These are phyloP conservation scores for Fusarium subglutinans DNA, from an alignment of 2,329 filamentous ascomycete species.

Conservation along the genomic window DNA sequence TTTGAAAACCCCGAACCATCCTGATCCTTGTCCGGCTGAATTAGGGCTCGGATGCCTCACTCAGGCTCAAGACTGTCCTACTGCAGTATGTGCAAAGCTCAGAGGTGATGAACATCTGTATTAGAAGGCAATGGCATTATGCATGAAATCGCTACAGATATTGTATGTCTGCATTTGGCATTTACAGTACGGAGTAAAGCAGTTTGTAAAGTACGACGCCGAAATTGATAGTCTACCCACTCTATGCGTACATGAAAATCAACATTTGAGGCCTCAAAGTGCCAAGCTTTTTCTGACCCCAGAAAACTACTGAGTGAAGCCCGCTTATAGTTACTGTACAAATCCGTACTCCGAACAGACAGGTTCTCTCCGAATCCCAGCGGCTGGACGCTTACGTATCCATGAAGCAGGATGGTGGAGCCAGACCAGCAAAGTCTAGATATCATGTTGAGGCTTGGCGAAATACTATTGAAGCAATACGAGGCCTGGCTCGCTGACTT, in stretches of 20 bases:
- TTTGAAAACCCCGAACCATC: slow-evolving; percentile 12
- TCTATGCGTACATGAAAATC: neutral
- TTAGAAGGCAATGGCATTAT: neutral
- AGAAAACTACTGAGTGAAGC: slow-evolving; percentile 4
- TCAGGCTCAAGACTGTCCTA: neutral
- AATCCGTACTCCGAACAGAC: neutral
- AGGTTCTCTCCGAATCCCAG: neutral
- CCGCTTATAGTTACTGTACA: slow-evolving; percentile 12
- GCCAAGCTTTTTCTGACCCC: slow-evolving; percentile 21
- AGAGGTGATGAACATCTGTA: neutral
- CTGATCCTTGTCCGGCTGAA: slow-evolving; percentile 21
- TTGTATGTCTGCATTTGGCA: neutral
- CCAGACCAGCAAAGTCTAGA: slow-evolving; percentile 4
- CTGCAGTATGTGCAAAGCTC: neutral
- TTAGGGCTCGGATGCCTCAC: slow-evolving; percentile 14
- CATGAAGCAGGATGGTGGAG: slow-evolving; percentile 22
- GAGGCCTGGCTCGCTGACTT: slow-evolving; percentile 17
- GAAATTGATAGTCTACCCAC: neutral
- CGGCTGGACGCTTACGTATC: slow-evolving; percentile 22
- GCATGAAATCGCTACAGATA: neutral
- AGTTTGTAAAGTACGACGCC: neutral
- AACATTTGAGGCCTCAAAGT: slow-evolving; percentile 1
- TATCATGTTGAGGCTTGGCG: slow-evolving; percentile 31
- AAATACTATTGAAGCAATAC: slow-evolving; percentile 23
- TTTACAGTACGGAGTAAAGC: neutral